Percentiles rank a stretch among this genome's conserved stretches.
Evolutionary conservation across 768 basidiomycete species (phyloP).

Genomic region (Leccinum pellstonianum): DNA sequence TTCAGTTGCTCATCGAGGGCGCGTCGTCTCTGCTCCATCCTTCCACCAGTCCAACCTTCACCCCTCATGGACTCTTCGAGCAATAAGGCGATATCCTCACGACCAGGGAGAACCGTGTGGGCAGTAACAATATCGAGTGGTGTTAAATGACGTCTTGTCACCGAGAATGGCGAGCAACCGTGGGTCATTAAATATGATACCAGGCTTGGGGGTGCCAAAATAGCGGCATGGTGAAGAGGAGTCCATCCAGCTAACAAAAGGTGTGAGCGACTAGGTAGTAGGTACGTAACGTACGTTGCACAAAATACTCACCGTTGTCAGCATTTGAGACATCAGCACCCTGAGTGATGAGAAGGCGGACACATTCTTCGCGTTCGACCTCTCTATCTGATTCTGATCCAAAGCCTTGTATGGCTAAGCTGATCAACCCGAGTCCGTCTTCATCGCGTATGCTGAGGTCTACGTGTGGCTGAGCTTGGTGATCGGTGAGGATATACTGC

Average conservation of each 20-base stretch:
- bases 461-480: constrained; percentile 60
- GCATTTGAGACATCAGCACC: constrained; percentile 62
- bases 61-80: constrained; percentile 87
- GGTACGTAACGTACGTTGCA: background rate
- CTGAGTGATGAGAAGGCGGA: constrained; percentile 73
- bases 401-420: constrained; percentile 77
- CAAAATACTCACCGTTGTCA: constrained; percentile 56
- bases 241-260: constrained; percentile 82
- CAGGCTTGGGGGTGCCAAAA: constrained; percentile 86
- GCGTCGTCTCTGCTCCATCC: constrained; percentile 68
- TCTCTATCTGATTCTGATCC: constrained; percentile 79
- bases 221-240: constrained; percentile 86
- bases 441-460: constrained; percentile 77
- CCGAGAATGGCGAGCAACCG: constrained; percentile 78
- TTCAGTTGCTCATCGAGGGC: constrained; percentile 56
- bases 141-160: constrained; percentile 77
- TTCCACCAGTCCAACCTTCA: constrained; percentile 78
- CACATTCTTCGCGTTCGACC: constrained; percentile 88
- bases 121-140: constrained; percentile 89
- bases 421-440: constrained; percentile 80
- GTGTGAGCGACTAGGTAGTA: constrained; percentile 4
- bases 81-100: constrained; percentile 83
- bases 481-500: constrained; percentile 68
- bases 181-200: constrained; percentile 92
- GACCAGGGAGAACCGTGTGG: constrained; percentile 74